These are phyloP conservation scores for Endothia cerciana DNA, from an alignment of 2,329 filamentous ascomycete species.

Conservation along the genomic window DNA sequence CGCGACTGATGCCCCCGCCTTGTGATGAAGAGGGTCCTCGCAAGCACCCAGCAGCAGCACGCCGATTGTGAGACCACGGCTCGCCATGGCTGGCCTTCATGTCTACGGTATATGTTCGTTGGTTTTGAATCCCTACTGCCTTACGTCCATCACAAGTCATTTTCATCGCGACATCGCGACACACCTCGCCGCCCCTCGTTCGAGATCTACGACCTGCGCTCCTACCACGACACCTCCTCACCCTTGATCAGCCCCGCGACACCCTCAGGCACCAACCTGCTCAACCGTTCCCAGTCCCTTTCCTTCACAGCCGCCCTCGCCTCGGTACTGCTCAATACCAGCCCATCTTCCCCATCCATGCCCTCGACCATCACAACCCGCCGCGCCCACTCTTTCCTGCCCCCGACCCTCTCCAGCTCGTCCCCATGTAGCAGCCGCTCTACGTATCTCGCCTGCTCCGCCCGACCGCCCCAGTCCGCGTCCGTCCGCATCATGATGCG, in stretches of 20 bases:
- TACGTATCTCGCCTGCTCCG: conserved; percentile 60
- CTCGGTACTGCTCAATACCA: conserved; percentile 62
- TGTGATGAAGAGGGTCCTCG: background rate
- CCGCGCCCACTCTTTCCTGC: conserved; percentile 59
- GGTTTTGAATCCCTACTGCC: too few species aligned
- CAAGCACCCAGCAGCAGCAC: background rate
- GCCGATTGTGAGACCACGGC: background rate
- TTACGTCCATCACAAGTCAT: background rate
- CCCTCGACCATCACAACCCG: conserved; percentile 64
- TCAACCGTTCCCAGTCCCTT: conserved; percentile 52
- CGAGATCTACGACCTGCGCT: background rate
- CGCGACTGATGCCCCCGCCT: background rate
- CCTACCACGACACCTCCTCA: conserved; percentile 50
- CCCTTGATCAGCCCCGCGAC: conserved; percentile 62
- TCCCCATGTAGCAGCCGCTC: conserved; percentile 48
- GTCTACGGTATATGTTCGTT: background rate
- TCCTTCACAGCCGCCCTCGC: conserved; percentile 61
- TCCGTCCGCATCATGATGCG: conserved; percentile 67
- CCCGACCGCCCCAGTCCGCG: conserved; percentile 61
- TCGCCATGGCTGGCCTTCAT: background rate
- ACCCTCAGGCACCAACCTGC: conserved; percentile 56
- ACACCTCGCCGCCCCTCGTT: background rate
- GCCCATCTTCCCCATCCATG: conserved; percentile 40
- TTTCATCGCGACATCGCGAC: background rate
- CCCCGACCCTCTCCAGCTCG: conserved; percentile 56